A percentile compares a stretch with the other conserved stretches of the same genome.
phyloP scores from a whole-genome alignment of 202 grass and related monocot species.

The Digitaria exilis region DNA sequence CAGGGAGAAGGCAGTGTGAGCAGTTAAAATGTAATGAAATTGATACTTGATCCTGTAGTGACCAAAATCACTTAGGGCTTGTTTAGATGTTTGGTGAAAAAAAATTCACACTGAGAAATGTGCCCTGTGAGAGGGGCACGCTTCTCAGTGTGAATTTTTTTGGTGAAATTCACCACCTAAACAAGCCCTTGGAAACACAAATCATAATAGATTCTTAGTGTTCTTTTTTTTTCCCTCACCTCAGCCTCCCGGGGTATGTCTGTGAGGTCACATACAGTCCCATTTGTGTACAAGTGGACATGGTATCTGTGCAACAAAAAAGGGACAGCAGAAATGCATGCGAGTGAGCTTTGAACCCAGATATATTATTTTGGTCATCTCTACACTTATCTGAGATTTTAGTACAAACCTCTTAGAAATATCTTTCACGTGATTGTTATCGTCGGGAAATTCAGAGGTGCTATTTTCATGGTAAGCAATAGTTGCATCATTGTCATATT shows the following conservation, averaged over 20 bases:
- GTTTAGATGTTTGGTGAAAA: too few species aligned
- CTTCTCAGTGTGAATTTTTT: too few species aligned
- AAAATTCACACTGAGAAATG: too few species aligned
- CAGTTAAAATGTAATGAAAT: conserved; percentile 12
- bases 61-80: background rate
- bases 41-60: background rate
- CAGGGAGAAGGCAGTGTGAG: conserved; percentile 11
- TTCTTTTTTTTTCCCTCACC: conserved; percentile 37
- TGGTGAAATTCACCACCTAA: too few species aligned
- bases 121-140: too few species aligned
- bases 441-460: conserved; percentile 51
- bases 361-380: conserved; percentile 6
- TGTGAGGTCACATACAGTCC: conserved; percentile 90
- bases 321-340: conserved; percentile 2
- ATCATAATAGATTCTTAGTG: background rate
- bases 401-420: conserved; percentile 68
- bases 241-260: conserved; percentile 74
- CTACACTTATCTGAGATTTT: background rate
- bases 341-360: background rate
- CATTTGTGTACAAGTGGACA: conserved; percentile 87
- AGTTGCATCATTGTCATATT: conserved; percentile 76
- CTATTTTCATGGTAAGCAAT: conserved; percentile 64
- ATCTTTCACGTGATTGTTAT: conserved; percentile 59
- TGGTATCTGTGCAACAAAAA: conserved; percentile 78
- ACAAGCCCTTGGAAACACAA: conserved; percentile 15